A percentile compares a stretch with the other conserved stretches of the same genome.
phyloP scores from a whole-genome alignment of 2,329 filamentous ascomycete species.

The Alternaria metachromatica region DNA sequence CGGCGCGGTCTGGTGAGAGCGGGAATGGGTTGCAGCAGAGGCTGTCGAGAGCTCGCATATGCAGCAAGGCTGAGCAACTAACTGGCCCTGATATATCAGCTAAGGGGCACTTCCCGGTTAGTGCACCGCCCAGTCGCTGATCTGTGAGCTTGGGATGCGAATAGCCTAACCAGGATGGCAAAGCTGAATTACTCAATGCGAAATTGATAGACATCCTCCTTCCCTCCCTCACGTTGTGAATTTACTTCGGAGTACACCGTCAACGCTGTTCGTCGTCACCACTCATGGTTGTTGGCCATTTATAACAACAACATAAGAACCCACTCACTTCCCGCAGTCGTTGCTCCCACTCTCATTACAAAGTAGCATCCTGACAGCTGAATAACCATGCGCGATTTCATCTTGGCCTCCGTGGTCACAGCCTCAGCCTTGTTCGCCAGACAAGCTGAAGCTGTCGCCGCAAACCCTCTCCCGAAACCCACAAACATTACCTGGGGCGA shows the following conservation, averaged over 20 bases:
- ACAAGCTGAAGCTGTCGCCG: slow-evolving; percentile 54
- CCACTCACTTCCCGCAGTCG: background rate
- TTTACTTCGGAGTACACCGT: background rate
- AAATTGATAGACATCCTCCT: slow-evolving; percentile 33
- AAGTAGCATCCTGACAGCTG: background rate
- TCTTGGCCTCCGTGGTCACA: slow-evolving; percentile 40
- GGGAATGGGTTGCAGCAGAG: slow-evolving; percentile 17
- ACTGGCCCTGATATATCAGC: slow-evolving; percentile 21
- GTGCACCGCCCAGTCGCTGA: slow-evolving; percentile 11
- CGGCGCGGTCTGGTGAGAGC: background rate
- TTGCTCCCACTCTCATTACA: slow-evolving; percentile 1
- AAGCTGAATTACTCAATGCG: slow-evolving; percentile 11
- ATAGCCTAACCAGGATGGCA: slow-evolving; percentile 16
- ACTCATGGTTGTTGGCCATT: background rate
- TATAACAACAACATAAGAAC: background rate
- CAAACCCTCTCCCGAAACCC: slow-evolving; percentile 63
- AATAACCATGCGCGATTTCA: slow-evolving; percentile 38
- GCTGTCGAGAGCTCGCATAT: slow-evolving; percentile 22
- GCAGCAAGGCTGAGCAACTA: slow-evolving; percentile 36
- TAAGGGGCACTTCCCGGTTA: slow-evolving; percentile 14
- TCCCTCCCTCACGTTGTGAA: slow-evolving; percentile 6
- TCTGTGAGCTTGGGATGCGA: slow-evolving; percentile 9
- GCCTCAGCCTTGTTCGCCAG: slow-evolving; percentile 45
- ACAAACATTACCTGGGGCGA: slow-evolving; percentile 61
- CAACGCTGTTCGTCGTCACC: slow-evolving; percentile 7